phyloP scores from a whole-genome alignment of 2,329 filamentous ascomycete species.

The Colletotrichum sp. region DNA sequence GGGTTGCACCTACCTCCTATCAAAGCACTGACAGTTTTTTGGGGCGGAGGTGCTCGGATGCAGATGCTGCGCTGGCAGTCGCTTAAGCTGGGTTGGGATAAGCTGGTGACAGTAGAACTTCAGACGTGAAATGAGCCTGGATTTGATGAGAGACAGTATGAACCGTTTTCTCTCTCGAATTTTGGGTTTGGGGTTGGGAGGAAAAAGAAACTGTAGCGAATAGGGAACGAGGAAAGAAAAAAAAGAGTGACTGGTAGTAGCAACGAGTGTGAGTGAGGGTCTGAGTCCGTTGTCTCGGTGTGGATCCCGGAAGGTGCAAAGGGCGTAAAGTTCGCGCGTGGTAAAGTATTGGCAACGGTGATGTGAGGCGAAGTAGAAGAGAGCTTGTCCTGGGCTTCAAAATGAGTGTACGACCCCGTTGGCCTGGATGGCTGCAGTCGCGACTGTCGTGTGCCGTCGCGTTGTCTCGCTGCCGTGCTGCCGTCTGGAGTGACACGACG shows the following conservation, averaged over 20 bases:
- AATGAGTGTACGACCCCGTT: not conserved
- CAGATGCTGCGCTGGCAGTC: not conserved
- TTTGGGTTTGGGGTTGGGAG: not conserved
- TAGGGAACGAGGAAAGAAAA: not conserved
- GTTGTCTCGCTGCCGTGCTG: conserved; percentile 1
- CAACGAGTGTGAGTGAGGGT: not conserved
- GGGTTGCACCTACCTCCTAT: conserved; percentile 19
- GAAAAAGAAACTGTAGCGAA: not conserved
- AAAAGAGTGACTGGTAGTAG: not conserved
- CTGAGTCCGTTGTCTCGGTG: not conserved
- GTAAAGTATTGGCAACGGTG: not conserved
- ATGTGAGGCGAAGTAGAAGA: not conserved
- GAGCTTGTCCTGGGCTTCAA: not conserved
- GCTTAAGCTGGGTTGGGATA: not conserved
- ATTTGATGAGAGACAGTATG: not conserved
- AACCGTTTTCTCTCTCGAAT: not conserved
- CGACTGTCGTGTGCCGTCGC: not conserved
- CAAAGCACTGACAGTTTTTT: conserved; percentile 13
- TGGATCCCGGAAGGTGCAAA: not conserved
- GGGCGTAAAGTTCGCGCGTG: not conserved
- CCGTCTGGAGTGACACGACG: conserved; percentile 2
- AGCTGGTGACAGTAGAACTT: not conserved
- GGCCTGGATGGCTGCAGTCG: not conserved
- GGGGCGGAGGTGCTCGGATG: not conserved
- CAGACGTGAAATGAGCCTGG: not conserved